Conservation (phyloP, 164 flowering plant species). For the Stephania cephalantha region DNA sequence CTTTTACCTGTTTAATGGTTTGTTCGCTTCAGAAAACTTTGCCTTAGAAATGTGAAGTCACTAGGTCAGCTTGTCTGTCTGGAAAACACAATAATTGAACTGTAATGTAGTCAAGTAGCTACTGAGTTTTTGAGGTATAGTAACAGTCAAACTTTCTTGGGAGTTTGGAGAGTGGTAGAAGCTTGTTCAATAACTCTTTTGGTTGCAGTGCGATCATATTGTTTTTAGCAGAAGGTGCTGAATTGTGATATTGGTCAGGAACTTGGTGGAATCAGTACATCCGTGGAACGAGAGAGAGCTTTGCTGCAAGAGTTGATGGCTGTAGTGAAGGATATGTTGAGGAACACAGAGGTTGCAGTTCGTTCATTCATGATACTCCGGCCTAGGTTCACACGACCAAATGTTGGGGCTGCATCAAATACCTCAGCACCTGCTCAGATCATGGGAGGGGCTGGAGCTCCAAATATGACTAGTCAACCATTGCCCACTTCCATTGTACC, state of each 20-base stretch:
- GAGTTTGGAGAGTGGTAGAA: not conserved
- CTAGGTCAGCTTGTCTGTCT: not conserved
- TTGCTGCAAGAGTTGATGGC: slow-evolving; percentile 65
- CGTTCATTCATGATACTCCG: slow-evolving; percentile 87
- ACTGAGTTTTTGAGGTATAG: not conserved
- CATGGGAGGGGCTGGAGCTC: slow-evolving; percentile 39
- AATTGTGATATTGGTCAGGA: slow-evolving; percentile 40
- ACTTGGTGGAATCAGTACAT: slow-evolving; percentile 80
- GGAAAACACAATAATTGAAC: not conserved
- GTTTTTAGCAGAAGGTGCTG: slow-evolving; percentile 3
- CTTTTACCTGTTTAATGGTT: too few relatives aligned
- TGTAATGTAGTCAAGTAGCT: not conserved
- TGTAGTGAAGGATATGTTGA: slow-evolving; percentile 65
- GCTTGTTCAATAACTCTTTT: too few relatives aligned
- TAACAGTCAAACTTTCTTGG: not conserved
- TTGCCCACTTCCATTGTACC: slow-evolving; percentile 49
- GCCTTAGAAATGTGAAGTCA: not conserved
- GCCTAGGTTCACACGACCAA: slow-evolving; percentile 68
- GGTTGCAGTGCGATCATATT: too few relatives aligned
- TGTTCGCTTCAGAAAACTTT: not conserved
- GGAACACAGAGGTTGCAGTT: slow-evolving; percentile 85
- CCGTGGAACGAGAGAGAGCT: slow-evolving; percentile 74
- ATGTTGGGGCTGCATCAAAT: slow-evolving; percentile 33
- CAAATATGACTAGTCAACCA: slow-evolving; percentile 40
- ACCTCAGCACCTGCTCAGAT: slow-evolving; percentile 45